These are phyloP conservation scores for Trypanosoma conorhini DNA, from an alignment of 208 protist genomes.

Conservation along the genomic window DNA sequence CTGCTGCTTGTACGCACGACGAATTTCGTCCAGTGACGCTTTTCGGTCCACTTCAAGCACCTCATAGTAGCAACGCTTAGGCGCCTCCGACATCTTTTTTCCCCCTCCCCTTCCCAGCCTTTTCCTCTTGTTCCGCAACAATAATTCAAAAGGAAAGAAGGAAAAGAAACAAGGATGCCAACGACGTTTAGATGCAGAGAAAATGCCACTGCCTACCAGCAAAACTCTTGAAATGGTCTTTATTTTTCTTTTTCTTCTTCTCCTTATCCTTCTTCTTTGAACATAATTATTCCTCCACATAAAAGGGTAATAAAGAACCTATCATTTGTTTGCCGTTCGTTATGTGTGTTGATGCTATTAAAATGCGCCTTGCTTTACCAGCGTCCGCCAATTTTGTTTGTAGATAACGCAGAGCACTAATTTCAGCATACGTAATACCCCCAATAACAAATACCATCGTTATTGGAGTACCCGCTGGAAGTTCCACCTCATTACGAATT, in stretches of 20 bases:
- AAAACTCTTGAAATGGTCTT: not conserved
- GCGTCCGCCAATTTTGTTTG: conserved; percentile 42
- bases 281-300: not conserved
- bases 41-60: conserved; percentile 80
- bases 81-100: conserved; percentile 35
- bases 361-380: conserved; percentile 45
- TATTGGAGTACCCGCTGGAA: conserved; percentile 32
- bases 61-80: conserved; percentile 87
- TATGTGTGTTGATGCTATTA: conserved; percentile 64
- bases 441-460: conserved; percentile 93
- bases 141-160: conserved; percentile 3
- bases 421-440: conserved; percentile 93
- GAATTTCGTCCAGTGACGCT: conserved; percentile 80
- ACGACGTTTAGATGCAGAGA: not conserved
- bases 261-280: too few relatives aligned
- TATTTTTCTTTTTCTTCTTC: not conserved
- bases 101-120: not conserved
- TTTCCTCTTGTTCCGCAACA: conserved; percentile 7
- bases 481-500: conserved; percentile 43
- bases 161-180: not conserved
- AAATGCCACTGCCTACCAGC: not conserved
- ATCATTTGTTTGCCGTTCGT: conserved; percentile 62
- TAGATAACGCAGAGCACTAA: conserved; percentile 90
- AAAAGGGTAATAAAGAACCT: conserved; percentile 53
- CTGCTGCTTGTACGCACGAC: conserved; percentile 85